Evolutionary conservation across 2,329 filamentous ascomycete species (phyloP), one percentile per base, ranked within the genome.

Genomic region (Incumbomyces delicatus): DNA sequence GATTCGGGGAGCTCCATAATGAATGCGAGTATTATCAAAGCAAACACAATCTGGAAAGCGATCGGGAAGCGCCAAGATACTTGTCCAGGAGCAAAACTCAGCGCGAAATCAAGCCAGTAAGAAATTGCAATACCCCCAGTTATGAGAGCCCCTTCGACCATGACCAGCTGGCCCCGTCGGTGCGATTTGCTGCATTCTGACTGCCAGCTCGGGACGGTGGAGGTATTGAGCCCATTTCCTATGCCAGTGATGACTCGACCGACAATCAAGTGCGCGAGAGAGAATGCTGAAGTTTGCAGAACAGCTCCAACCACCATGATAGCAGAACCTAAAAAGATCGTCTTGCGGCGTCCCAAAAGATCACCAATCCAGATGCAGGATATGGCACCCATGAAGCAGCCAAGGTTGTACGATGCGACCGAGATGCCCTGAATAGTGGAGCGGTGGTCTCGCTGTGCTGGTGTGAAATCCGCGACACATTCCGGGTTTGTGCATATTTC

Each of bases 11-110:
- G 40, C 27, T 49, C 53, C 1, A 49, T 47, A 33, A 47, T 49
- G 38, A 70, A 65, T n/a, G 50, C 57, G 41, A 74, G 62, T 17
- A 78, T 74, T 29, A 77, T 63, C 2, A 73, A 48, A 0, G 75
- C 74, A 44, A 79, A 73, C 31, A 76, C 55, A 51, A 77, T 75
- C 59, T 79, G 76, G 58, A 79, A 75, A 6, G 71, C 73, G 41
- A 78, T 68, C 1, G 75, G 75, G 49, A 77, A 73, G 41, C 75
- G 66, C 75, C 75, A 78, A 14, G 70, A 60, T 13, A 71, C 61
- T 8, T 64, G 63, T 40, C 52, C 66, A 42, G 71, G 71, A n/a
- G 73, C 59, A 58, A 75, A 76, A 6, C 71, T 71, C 46, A 76
- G 69, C 6, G 70, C 69, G 41, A 73, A 68, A 51, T 75, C 70